Evolutionary conservation across 805 yeast genomes (phyloP), one percentile per base, ranked within the genome.

Genomic region (Barnettozyma sucrosica): DNA sequence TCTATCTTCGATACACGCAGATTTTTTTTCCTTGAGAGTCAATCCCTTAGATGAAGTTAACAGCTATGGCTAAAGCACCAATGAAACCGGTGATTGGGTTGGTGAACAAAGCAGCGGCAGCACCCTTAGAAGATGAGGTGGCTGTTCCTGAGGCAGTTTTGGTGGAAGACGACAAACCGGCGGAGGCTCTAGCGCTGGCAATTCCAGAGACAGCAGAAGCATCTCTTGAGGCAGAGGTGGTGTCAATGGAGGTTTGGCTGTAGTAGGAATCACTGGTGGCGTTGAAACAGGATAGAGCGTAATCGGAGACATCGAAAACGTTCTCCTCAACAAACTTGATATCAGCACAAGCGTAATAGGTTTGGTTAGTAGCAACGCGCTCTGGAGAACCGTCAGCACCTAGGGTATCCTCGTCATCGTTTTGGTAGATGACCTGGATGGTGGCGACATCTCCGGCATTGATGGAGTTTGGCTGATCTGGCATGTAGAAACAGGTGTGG

Each of bases 261-360:
- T 70, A 70, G 59, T 67, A 68, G 48, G 62, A 55, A 47, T 68
- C 61, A 51, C 66, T 62, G 39, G 75, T 66, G 44, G 71, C 70
- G 52, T 71, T 71, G 68, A 71, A 71, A 57, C 75, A 71, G 36
- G 66, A 54, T 25, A 61, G 50, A 8, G 75, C 70, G 39, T 45
- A 55, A 32, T 58, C 61, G 8, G 71, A 49, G 30, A 62, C 56
- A 41, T 67, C 62, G 53, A 70, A 69, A 33, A 69, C 73, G 7
- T 63, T 57, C 48, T 66, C 69, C 55, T 69, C 73, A 45, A 72
- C 76, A 50, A 70, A 72, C n/a, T 43, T 53, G 50, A 72, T 53
- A 52, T 72, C 77, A 25, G 77, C 65, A 61, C 77, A 72, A 38
- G 72, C 74, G 54, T 69, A 72, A 57, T 65, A 75, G 18, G 76